phyloP scores from a whole-genome alignment of 169 alveolate species.

The Theileria equi region DNA sequence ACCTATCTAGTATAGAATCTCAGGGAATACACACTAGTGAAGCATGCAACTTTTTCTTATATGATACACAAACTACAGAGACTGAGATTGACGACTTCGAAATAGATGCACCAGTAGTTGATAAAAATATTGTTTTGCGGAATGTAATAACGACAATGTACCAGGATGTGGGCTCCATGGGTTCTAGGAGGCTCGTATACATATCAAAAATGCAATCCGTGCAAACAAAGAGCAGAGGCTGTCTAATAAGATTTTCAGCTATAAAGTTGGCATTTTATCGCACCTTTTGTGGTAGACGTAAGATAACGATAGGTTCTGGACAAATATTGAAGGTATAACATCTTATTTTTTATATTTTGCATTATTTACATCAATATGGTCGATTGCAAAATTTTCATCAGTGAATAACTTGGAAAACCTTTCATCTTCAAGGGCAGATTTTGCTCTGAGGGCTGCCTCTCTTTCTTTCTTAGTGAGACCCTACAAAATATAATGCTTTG shows the following conservation, averaged over 20 bases:
- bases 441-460: constrained; percentile 55
- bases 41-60: background rate
- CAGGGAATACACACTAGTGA: too few species aligned
- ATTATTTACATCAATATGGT: constrained; percentile 36
- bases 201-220: constrained; percentile 42
- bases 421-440: constrained; percentile 59
- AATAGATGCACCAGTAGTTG: background rate
- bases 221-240: constrained; percentile 47
- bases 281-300: constrained; percentile 57
- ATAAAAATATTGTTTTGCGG: constrained; percentile 8
- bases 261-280: constrained; percentile 45
- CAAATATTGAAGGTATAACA: constrained; percentile 1
- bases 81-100: background rate
- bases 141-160: constrained; percentile 9
- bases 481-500: background rate
- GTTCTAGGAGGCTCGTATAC: constrained; percentile 49
- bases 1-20: background rate
- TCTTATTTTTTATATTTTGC: background rate
- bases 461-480: constrained; percentile 43
- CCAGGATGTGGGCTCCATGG: constrained; percentile 7
- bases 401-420: constrained; percentile 57
- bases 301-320: constrained; percentile 15
- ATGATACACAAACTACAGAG: background rate
- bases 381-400: constrained; percentile 64
- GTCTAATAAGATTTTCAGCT: constrained; percentile 23